A percentile compares a stretch with the other conserved stretches of the same genome.
Conservation (phyloP, 176 grass and related monocot genomes). For the Chloris gayana region DNA sequence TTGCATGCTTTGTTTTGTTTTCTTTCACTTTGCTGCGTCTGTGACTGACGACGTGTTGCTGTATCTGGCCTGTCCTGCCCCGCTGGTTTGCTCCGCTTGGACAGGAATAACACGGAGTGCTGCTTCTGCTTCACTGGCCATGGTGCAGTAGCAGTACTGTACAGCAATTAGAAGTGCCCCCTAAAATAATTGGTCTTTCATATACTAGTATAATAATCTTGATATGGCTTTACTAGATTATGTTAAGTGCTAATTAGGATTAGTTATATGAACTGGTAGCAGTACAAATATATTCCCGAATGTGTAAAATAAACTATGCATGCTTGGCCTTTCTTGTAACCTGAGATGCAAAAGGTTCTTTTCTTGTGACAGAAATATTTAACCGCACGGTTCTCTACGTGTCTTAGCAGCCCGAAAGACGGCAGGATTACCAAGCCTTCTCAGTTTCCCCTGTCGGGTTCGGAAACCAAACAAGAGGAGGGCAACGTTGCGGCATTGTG, state of each 20-base stretch:
- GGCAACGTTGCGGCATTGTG: conserved; percentile 38
- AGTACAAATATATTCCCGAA: not conserved
- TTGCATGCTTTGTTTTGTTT: conserved; percentile 9
- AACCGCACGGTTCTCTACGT: not conserved
- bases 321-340: not conserved
- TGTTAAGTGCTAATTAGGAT: not conserved
- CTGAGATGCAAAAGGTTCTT: not conserved
- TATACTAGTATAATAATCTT: not conserved
- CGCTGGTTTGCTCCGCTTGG: conserved; percentile 31
- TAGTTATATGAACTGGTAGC: not conserved
- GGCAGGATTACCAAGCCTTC: conserved; percentile 4
- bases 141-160: not conserved
- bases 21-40: not conserved
- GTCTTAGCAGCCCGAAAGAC: not conserved
- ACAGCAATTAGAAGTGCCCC: not conserved
- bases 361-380: not conserved
- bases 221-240: not conserved
- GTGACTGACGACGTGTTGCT: not conserved
- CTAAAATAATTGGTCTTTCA: not conserved
- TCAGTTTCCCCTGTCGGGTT: conserved; percentile 28
- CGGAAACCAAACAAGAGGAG: conserved; percentile 16
- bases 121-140: not conserved
- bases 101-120: not conserved
- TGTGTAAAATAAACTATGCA: not conserved
- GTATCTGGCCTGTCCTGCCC: not conserved